Evolutionary conservation across 805 yeast species (phyloP), one percentile per base, ranked within the genome.

Genomic region (Pichia paraexigua): DNA sequence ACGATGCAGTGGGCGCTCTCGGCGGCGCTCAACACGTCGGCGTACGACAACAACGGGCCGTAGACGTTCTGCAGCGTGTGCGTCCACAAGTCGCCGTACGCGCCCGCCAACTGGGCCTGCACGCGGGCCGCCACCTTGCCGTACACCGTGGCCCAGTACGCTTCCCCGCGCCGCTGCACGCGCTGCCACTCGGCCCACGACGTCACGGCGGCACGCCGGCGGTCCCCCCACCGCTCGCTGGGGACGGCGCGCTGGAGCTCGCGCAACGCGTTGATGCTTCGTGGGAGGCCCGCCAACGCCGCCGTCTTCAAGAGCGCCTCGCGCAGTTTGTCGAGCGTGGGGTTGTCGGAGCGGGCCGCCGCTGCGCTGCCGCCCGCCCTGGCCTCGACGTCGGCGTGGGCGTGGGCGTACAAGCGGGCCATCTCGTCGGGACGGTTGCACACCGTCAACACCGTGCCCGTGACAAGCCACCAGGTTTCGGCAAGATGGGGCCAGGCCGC

Each of bases 61-160:
- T 91, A 91, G 17, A 85, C 91, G 62, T 84, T 81, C 49, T 80
- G 78, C 47, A 83, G 70, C 0, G 92, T 80, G 60, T 76, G 86
- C 53, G 77, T 73, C 83, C 92, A 87, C 53, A 91, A 73, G 64
- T 91, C 97, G 0, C 96, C 96, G 65, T 89, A 89, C 17, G 96
- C 85, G 0, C 77, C 69, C 49, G 72, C 65, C 78, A 91, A 71
- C 60, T 89, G 94, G 45, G 72, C 73, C 40, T 74, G 74, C 27
- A 91, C 87, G 25, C 95, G 71, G 18, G 68, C 65, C 39, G 89
- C 78, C 18, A 91, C 80, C 63, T 89, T 90, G 48, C 82, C 83
- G 63, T 91, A 91, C 1, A 89, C 80, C 9, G 74, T 70, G 54
- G 80, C 78, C 89, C 95, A 91, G 63, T 86, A 82, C 17, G 72